Evolutionary conservation across 2,329 filamentous ascomycete species (phyloP).

Genomic region (Botrytis byssoidea): DNA sequence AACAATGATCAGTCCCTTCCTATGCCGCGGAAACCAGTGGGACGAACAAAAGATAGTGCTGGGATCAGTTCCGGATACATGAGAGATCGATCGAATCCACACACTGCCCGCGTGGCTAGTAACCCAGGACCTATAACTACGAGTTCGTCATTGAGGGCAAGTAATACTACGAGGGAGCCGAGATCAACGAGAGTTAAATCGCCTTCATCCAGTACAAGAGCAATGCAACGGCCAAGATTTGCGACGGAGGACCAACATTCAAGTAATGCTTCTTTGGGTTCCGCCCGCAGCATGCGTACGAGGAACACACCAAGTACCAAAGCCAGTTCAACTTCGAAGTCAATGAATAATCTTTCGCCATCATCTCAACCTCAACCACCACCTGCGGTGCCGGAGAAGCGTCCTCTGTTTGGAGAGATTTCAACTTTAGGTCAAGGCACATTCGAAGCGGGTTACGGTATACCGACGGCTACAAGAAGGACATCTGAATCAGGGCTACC

Average conservation of each 20-base stretch:
- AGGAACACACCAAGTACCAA: slow-evolving; percentile 40
- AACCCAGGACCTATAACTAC: slow-evolving; percentile 24
- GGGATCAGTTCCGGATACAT: slow-evolving; percentile 27
- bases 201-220: slow-evolving; percentile 26
- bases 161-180: slow-evolving; percentile 28
- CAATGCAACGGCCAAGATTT: slow-evolving; percentile 47
- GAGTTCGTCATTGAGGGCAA: slow-evolving; percentile 25
- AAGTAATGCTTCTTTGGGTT: slow-evolving; percentile 57
- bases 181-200: slow-evolving; percentile 27
- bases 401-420: slow-evolving; percentile 74
- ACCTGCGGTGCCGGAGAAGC: slow-evolving; percentile 40
- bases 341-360: slow-evolving; percentile 45
- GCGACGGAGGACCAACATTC: slow-evolving; percentile 52
- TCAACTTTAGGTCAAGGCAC: slow-evolving; percentile 56
- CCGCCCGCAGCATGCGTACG: slow-evolving; percentile 57
- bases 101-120: slow-evolving; percentile 34
- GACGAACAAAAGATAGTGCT: slow-evolving; percentile 28
- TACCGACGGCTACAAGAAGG: slow-evolving; percentile 54
- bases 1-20: slow-evolving; percentile 46
- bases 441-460: slow-evolving; percentile 58
- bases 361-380: slow-evolving; percentile 34
- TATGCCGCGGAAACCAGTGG: slow-evolving; percentile 34
- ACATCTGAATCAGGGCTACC: slow-evolving; percentile 71
- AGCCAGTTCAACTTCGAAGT: slow-evolving; percentile 45
- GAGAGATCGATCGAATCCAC: slow-evolving; percentile 32